Conservation (phyloP, 1,139 yeast species). For the Candida sp. region DNA sequence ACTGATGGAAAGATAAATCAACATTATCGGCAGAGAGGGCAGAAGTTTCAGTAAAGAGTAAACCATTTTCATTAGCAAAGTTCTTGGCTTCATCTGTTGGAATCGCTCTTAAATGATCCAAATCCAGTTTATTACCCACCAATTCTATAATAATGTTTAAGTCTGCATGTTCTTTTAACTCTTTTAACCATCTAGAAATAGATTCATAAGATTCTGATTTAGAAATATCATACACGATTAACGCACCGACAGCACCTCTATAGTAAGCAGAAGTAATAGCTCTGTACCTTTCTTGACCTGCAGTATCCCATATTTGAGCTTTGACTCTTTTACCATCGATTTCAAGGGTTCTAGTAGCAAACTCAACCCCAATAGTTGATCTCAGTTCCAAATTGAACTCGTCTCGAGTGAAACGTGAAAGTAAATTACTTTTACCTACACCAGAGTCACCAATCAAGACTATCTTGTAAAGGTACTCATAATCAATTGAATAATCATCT, state of each 20-base stretch:
- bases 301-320: slow-evolving; percentile 99
- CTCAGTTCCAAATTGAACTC: slow-evolving; percentile 94
- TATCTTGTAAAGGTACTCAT: slow-evolving; percentile 92
- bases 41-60: slow-evolving; percentile 95
- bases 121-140: slow-evolving; percentile 85
- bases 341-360: slow-evolving; percentile 93
- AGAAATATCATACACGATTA: slow-evolving; percentile 92
- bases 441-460: slow-evolving; percentile 98
- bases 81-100: slow-evolving; percentile 97
- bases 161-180: slow-evolving; percentile 94
- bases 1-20: slow-evolving; percentile 89
- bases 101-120: slow-evolving; percentile 93
- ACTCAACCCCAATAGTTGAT: slow-evolving; percentile 97
- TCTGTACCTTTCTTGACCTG: slow-evolving; percentile 98
- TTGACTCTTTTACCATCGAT: slow-evolving; percentile 94
- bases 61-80: slow-evolving; percentile 90
- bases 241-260: slow-evolving; percentile 97
- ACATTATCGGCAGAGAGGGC: slow-evolving; percentile 95
- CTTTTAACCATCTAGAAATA: slow-evolving; percentile 93
- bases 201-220: slow-evolving; percentile 92
- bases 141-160: slow-evolving; percentile 95
- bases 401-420: slow-evolving; percentile 91
- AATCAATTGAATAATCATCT: slow-evolving; percentile 86
- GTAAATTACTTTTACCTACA: slow-evolving; percentile 92
- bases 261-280: slow-evolving; percentile 98